These are phyloP conservation scores for Podospora didyma DNA, from an alignment of 495 filamentous ascomycete species.

Conservation along the genomic window DNA sequence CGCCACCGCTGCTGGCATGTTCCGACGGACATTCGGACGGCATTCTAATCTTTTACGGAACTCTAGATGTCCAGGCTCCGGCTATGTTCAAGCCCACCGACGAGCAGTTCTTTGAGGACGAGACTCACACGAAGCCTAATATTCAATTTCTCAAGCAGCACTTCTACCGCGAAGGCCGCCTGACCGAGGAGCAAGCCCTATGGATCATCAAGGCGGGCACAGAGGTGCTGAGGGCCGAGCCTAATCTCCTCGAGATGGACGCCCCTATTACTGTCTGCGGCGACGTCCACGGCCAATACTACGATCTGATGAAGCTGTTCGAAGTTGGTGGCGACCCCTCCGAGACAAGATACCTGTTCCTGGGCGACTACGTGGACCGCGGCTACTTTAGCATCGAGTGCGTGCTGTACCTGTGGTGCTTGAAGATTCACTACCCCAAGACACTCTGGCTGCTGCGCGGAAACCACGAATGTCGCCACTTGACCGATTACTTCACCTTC, in stretches of 20 bases:
- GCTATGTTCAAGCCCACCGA: slow-evolving; percentile 86
- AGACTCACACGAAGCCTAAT: slow-evolving; percentile 84
- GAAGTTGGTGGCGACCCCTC: slow-evolving; percentile 96
- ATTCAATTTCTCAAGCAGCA: slow-evolving; percentile 95
- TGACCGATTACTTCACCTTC: slow-evolving; percentile 99
- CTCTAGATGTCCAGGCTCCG: slow-evolving; percentile 89
- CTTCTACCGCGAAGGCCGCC: slow-evolving; percentile 93
- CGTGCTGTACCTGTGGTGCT: slow-evolving; percentile 92
- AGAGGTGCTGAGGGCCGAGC: slow-evolving; percentile 78
- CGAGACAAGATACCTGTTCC: slow-evolving; percentile 92
- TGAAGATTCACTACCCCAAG: slow-evolving; percentile 99
- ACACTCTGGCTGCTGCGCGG: slow-evolving; percentile 94
- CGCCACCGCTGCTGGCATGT: background rate
- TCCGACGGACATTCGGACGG: background rate
- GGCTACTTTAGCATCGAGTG: slow-evolving; percentile 99
- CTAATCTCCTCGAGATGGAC: slow-evolving; percentile 98
- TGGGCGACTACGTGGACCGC: slow-evolving; percentile 96
- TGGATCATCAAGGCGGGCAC: slow-evolving; percentile 88
- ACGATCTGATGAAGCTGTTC: slow-evolving; percentile 98
- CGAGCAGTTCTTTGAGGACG: slow-evolving; percentile 67
- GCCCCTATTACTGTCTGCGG: slow-evolving; percentile 99
- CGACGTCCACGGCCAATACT: slow-evolving; percentile 98
- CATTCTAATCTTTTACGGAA: slow-evolving; percentile 8
- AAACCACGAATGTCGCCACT: slow-evolving; percentile 96
- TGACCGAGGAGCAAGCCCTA: slow-evolving; percentile 95